phyloP scores from a whole-genome alignment of 257 asterid species.

The Salvia rosmarinus region DNA sequence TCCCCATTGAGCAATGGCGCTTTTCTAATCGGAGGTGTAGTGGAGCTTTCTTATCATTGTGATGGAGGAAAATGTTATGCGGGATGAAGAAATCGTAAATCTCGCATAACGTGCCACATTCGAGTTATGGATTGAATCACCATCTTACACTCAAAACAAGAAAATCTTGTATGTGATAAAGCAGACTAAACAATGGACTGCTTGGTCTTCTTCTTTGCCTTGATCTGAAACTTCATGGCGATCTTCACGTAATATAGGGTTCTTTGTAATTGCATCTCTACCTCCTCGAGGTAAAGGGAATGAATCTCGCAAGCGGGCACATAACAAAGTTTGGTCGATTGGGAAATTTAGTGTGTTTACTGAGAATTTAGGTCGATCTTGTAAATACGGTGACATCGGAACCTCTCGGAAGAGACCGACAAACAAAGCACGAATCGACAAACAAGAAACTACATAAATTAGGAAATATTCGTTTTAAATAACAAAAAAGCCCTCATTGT shows the following conservation, averaged over 20 bases:
- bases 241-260: slow-evolving; percentile 92
- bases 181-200: slow-evolving; percentile 40
- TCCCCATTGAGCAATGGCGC: slow-evolving; percentile 88
- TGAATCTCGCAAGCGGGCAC: slow-evolving; percentile 68
- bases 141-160: background rate
- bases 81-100: slow-evolving; percentile 59
- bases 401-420: slow-evolving; percentile 13
- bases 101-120: slow-evolving; percentile 46
- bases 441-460: background rate
- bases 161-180: background rate
- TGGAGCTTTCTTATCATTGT: slow-evolving; percentile 74
- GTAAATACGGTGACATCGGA: background rate
- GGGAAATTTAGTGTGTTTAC: no score
- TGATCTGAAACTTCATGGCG: slow-evolving; percentile 78
- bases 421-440: background rate
- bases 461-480: background rate
- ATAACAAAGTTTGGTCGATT: background rate
- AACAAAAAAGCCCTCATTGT: background rate
- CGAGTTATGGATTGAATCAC: background rate
- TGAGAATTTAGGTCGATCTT: background rate
- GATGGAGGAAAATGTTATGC: slow-evolving; percentile 67
- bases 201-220: slow-evolving; percentile 81
- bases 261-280: slow-evolving; percentile 80
- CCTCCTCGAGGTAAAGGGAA: slow-evolving; percentile 94
- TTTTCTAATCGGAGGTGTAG: slow-evolving; percentile 91